Percentiles rank a stretch among this genome's conserved stretches.
Evolutionary conservation across 2,329 filamentous ascomycete genomes (phyloP).

Genomic region (Colletotrichum lupini): DNA sequence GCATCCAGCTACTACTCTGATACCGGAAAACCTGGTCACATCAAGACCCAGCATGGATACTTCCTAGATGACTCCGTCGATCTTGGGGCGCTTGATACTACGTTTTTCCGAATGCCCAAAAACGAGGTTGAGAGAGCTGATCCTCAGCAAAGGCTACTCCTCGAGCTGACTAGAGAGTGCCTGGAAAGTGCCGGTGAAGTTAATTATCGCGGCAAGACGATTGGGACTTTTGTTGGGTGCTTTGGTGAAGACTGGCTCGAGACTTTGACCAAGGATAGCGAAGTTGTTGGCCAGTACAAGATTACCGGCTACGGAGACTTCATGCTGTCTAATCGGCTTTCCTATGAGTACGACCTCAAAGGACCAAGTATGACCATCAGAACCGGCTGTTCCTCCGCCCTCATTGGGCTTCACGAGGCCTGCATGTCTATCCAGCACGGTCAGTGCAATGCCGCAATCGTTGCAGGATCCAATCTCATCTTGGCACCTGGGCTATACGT

Average conservation of each 20-base stretch:
- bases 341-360: constrained; percentile 41
- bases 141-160: constrained; percentile 47
- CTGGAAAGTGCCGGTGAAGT: constrained; percentile 47
- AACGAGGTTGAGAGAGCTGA: constrained; percentile 46
- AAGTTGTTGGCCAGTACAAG: constrained; percentile 37
- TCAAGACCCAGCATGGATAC: constrained; percentile 42
- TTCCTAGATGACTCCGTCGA: constrained; percentile 43
- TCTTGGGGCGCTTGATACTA: constrained; percentile 41
- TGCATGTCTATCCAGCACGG: constrained; percentile 42
- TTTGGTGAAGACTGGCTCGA: constrained; percentile 47
- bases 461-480: constrained; percentile 47
- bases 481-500: constrained; percentile 14
- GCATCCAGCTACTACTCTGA: constrained; percentile 32
- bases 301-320: constrained; percentile 40
- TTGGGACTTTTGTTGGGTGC: constrained; percentile 47
- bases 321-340: constrained; percentile 44
- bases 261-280: constrained; percentile 38
- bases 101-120: constrained; percentile 40
- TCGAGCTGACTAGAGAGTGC: constrained; percentile 48
- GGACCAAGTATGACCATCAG: constrained; percentile 46
- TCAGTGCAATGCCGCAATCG: constrained; percentile 44
- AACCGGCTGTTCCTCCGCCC: constrained; percentile 48
- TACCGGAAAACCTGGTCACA: constrained; percentile 35
- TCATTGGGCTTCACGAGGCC: constrained; percentile 47
- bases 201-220: constrained; percentile 41